Conservation (phyloP, 106 monocot genomes). For the Apostasia shenzhenica region DNA sequence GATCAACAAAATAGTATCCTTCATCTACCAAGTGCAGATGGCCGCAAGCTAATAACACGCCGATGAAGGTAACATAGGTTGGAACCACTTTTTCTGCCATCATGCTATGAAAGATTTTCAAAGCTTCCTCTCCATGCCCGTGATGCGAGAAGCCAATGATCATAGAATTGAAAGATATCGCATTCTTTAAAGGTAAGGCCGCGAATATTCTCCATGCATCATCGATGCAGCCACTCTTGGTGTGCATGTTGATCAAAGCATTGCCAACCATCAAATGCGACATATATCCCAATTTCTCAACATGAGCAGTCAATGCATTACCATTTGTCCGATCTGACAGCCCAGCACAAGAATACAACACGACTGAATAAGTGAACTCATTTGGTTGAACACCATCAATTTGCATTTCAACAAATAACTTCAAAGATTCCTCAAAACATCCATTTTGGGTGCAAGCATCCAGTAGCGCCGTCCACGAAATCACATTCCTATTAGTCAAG, state of each 20-base stretch:
- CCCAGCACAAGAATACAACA: conserved; percentile 38
- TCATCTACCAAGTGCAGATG: conserved; percentile 39
- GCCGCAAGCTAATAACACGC: conserved; percentile 53
- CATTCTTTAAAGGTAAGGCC: conserved; percentile 28
- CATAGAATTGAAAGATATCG: conserved; percentile 66
- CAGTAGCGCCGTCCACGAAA: conserved; percentile 59
- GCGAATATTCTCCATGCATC: conserved; percentile 31
- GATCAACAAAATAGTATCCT: conserved; percentile 41
- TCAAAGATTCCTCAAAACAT: conserved; percentile 48
- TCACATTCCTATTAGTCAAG: conserved; percentile 28
- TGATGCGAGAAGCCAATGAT: conserved; percentile 44
- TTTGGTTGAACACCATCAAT: conserved; percentile 30
- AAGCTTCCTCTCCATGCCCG: conserved; percentile 39
- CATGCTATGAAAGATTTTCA: conserved; percentile 39
- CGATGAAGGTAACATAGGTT: conserved; percentile 46
- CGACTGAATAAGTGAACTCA: conserved; percentile 43
- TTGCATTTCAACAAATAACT: conserved; percentile 39
- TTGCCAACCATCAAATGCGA: conserved; percentile 22
- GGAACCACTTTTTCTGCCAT: conserved; percentile 25
- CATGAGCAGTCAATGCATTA: conserved; percentile 39
- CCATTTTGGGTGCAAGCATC: conserved; percentile 40
- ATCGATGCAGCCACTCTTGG: conserved; percentile 39
- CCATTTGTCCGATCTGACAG: conserved; percentile 41
- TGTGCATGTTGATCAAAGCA: conserved; percentile 64
- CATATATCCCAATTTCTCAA: conserved; percentile 35